Evolutionary conservation across 306 rosid species (phyloP), one percentile per base, ranked within the genome.

Genomic region (Castanea crenata): DNA sequence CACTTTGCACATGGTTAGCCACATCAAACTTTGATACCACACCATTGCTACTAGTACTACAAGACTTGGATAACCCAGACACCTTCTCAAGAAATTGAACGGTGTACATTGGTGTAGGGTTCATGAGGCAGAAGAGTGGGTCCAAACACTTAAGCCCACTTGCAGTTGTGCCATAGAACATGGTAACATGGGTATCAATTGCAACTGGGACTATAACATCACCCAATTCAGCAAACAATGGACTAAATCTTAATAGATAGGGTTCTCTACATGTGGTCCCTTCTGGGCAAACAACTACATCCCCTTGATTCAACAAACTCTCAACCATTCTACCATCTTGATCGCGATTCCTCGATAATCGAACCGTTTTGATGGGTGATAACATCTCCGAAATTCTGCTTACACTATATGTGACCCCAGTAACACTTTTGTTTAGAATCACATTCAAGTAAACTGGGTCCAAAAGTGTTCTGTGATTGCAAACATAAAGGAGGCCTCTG

Each of bases 231-330:
- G 97, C 70, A 32, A 92, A 94, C 49, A 92, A 46, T 7, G 99
- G 93, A 59, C 99, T 94, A 55, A 92, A 94, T 83, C 99, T 76
- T 16, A 94, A 82, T 44, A 94, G 90, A 82, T 91, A 94, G 0
- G 93, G 86, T n/a, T 94, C 99, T 51, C 99, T 86, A 55, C 99
- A 94, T 0, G 99, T 94, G 75, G 98, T 94, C 69, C 98, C 98
- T 18, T 94, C 98, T 0, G 98, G 97, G 72, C 98, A 92, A 44
- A 94, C 92, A 10, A 87, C 89, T 3, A 94, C 18, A 73, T 91
- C 94, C 6, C 93, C 98, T 78, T 91, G 69, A 0, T 32, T 35
- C 15, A 92, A 56, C 76, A 91, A 74, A 6, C 2, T 18, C 3
- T 64, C 76, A 89, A 94, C 92, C 85, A 85, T 80, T 51, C 49